Evolutionary conservation across 1,284 basidiomycete genomes (phyloP).

Genomic region (Athelia sp.): DNA sequence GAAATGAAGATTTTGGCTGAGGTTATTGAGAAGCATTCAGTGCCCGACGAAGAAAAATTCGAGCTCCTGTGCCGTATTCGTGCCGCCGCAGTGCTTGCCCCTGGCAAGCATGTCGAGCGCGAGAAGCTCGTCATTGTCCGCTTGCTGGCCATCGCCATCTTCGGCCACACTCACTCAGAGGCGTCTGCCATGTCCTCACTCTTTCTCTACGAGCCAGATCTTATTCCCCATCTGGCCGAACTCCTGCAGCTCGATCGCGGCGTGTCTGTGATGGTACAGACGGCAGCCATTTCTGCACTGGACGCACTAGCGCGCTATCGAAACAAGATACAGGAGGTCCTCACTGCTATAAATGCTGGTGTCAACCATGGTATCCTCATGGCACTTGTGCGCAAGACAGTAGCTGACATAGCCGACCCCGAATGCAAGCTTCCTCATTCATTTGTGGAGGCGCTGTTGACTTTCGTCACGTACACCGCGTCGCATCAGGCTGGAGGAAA

Average conservation of each 20-base stretch:
- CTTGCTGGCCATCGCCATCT: slow-evolving; percentile 86
- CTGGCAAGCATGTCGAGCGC: slow-evolving; percentile 56
- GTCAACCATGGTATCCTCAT: slow-evolving; percentile 96
- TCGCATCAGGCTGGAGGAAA: slow-evolving; percentile 82
- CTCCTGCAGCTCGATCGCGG: slow-evolving; percentile 76
- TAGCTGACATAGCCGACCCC: slow-evolving; percentile 62
- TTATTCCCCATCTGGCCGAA: slow-evolving; percentile 85
- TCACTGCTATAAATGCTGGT: slow-evolving; percentile 89
- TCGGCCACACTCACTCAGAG: slow-evolving; percentile 81
- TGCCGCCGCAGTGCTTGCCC: slow-evolving; percentile 63
- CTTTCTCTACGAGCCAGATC: slow-evolving; percentile 93
- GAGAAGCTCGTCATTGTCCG: slow-evolving; percentile 81
- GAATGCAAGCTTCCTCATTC: slow-evolving; percentile 71
- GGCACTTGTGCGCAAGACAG: slow-evolving; percentile 79
- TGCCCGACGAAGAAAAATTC: slow-evolving; percentile 85
- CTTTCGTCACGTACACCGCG: slow-evolving; percentile 85
- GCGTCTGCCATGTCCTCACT: slow-evolving; percentile 74
- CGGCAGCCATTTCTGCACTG: slow-evolving; percentile 81
- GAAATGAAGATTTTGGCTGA: slow-evolving; percentile 76
- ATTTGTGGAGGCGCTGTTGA: slow-evolving; percentile 82
- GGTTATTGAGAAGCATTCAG: slow-evolving; percentile 62
- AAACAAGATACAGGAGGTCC: slow-evolving; percentile 78
- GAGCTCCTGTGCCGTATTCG: slow-evolving; percentile 88
- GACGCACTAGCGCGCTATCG: slow-evolving; percentile 89
- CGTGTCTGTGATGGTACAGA: slow-evolving; percentile 69